A percentile compares a stretch with the other conserved stretches of the same genome.
phyloP scores from a whole-genome alignment of 2,329 filamentous ascomycete species.

The Daldinia sp. region DNA sequence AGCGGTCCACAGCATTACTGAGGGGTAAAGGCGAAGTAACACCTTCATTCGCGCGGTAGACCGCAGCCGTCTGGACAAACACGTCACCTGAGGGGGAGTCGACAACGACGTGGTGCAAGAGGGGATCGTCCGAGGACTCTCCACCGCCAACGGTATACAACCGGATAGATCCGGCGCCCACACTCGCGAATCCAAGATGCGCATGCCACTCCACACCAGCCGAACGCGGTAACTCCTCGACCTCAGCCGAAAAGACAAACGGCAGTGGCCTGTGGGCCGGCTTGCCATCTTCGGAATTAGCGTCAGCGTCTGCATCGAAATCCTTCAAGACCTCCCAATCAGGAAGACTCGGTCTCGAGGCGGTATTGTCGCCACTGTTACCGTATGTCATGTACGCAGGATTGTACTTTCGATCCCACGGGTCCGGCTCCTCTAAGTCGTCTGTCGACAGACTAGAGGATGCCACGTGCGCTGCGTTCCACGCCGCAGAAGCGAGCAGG shows the following conservation, averaged over 20 bases:
- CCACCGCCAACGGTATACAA: slow-evolving; percentile 25
- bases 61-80: slow-evolving; percentile 46
- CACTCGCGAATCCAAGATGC: slow-evolving; percentile 67
- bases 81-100: slow-evolving; percentile 36
- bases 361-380: slow-evolving; percentile 39
- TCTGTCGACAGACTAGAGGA: slow-evolving; percentile 60
- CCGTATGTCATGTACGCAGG: slow-evolving; percentile 60
- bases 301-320: slow-evolving; percentile 54
- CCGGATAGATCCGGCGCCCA: slow-evolving; percentile 45
- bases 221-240: slow-evolving; percentile 79
- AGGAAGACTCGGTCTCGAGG: slow-evolving; percentile 57
- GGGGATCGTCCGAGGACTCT: slow-evolving; percentile 7
- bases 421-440: slow-evolving; percentile 67
- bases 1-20: slow-evolving; percentile 2
- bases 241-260: slow-evolving; percentile 79
- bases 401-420: slow-evolving; percentile 76
- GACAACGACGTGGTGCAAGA: slow-evolving; percentile 47
- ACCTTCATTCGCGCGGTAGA: neutral
- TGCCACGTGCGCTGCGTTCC: slow-evolving; percentile 60
- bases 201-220: slow-evolving; percentile 88
- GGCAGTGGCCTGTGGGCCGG: slow-evolving; percentile 60
- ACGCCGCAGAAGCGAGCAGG: slow-evolving; percentile 59
- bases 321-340: slow-evolving; percentile 62
- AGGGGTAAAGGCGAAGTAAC: neutral
- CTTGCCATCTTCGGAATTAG: slow-evolving; percentile 44